phyloP scores from a whole-genome alignment of 441 rosid species.

The Gossypium davidsonii region DNA sequence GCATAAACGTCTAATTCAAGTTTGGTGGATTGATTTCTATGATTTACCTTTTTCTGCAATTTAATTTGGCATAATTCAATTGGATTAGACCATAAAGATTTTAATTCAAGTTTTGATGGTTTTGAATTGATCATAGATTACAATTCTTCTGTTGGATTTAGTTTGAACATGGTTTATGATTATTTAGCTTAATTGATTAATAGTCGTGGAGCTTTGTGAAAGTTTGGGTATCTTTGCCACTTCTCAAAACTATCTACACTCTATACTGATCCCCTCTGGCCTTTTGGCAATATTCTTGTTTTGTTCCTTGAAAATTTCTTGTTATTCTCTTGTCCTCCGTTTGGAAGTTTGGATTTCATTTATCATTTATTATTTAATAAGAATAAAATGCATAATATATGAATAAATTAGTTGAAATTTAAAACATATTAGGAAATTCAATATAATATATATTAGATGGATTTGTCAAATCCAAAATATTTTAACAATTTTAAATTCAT shows the following conservation, averaged over 20 bases:
- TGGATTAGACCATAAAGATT: not conserved
- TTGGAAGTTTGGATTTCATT: too few relatives aligned
- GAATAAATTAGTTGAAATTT: too few relatives aligned
- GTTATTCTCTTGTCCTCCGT: too few relatives aligned
- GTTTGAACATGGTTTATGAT: not conserved
- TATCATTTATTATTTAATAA: too few relatives aligned
- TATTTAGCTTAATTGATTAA: not conserved
- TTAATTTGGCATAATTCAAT: not conserved
- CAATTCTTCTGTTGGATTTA: not conserved
- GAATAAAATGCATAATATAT: too few relatives aligned
- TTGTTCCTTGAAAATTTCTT: not conserved
- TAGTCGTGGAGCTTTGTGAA: too few relatives aligned
- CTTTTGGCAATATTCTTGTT: not conserved
- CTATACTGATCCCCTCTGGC: not conserved
- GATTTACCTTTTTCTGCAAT: not conserved
- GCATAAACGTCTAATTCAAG: not conserved
- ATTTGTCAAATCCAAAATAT: too few relatives aligned
- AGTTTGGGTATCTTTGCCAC: not conserved
- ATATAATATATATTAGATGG: too few relatives aligned
- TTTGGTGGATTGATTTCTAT: not conserved
- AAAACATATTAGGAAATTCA: too few relatives aligned
- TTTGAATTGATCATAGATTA: not conserved
- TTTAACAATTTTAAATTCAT: too few relatives aligned
- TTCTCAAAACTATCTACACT: not conserved
- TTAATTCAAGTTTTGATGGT: not conserved